These are phyloP conservation scores for Geosmithia morbida DNA, from an alignment of 2,329 filamentous ascomycete genomes.

Conservation along the genomic window DNA sequence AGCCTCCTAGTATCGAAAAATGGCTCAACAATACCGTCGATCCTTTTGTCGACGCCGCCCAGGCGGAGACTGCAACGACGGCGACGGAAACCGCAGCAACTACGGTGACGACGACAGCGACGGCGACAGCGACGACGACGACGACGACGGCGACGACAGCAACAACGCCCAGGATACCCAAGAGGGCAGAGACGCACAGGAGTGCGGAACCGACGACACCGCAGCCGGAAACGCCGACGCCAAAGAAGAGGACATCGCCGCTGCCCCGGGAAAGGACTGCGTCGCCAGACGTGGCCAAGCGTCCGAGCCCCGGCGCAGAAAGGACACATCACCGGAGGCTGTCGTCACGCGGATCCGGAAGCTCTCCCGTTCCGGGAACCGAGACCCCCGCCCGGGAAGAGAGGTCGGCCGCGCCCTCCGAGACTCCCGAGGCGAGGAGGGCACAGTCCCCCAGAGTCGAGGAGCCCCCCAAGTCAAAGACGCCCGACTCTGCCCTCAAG, in stretches of 20 bases:
- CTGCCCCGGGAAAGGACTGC: conserved; percentile 1
- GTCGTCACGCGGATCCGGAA: background rate
- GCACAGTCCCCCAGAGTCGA: background rate
- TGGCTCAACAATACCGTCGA: conserved; percentile 51
- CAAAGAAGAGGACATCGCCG: conserved; percentile 3
- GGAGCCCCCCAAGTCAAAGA: conserved; percentile 1
- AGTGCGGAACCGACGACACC: too few species aligned
- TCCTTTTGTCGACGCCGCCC: conserved; percentile 36
- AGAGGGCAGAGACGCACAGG: background rate
- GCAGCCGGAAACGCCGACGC: background rate
- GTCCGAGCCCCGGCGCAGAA: background rate
- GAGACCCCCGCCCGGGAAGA: background rate
- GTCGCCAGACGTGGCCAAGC: background rate
- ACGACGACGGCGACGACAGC: conserved; percentile 5
- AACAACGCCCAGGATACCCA: conserved; percentile 9
- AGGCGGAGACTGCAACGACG: conserved; percentile 11
- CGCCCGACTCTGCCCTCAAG: conserved; percentile 26
- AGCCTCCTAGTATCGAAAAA: conserved; percentile 49
- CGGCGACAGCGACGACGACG: conserved; percentile 12
- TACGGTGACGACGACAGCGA: background rate
- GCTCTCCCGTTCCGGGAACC: background rate
- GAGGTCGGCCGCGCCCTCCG: background rate
- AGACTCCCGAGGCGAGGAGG: background rate
- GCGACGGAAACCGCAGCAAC: too few species aligned
- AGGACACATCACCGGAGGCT: conserved; percentile 2